A percentile compares a stretch with the other conserved stretches of the same genome.
Conservation (phyloP, 768 basidiomycete genomes). For the Piloderma croceum region DNA sequence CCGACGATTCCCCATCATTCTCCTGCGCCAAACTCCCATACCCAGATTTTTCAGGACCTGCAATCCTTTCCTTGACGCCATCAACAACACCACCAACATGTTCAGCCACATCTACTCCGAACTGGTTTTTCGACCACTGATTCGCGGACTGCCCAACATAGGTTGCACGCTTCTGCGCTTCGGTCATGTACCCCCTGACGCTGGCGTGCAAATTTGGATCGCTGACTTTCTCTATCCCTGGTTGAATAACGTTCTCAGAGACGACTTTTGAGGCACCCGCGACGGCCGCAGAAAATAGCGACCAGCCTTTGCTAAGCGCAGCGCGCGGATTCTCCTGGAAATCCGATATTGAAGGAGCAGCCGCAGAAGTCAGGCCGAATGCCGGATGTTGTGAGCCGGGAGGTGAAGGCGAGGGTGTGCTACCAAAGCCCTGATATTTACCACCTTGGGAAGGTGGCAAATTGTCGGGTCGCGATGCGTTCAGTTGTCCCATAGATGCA, state of each 20-base stretch:
- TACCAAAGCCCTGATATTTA: slow-evolving; percentile 90
- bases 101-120: slow-evolving; percentile 83
- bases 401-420: slow-evolving; percentile 63
- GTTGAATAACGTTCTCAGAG: slow-evolving; percentile 85
- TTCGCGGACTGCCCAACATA: slow-evolving; percentile 61
- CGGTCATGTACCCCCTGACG: slow-evolving; percentile 65
- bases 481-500: slow-evolving; percentile 73
- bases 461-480: slow-evolving; percentile 69
- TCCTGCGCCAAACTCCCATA: slow-evolving; percentile 43
- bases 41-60: slow-evolving; percentile 50
- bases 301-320: slow-evolving; percentile 93
- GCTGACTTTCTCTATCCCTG: slow-evolving; percentile 72
- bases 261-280: slow-evolving; percentile 74
- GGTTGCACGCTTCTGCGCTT: slow-evolving; percentile 61
- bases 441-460: slow-evolving; percentile 93
- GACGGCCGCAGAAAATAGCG: slow-evolving; percentile 84
- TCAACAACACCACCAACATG: slow-evolving; percentile 67
- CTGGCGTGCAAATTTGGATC: slow-evolving; percentile 78
- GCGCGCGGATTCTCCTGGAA: slow-evolving; percentile 82
- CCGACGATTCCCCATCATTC: slow-evolving; percentile 52
- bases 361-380: slow-evolving; percentile 67
- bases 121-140: slow-evolving; percentile 68
- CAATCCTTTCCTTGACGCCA: slow-evolving; percentile 52
- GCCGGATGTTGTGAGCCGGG: slow-evolving; percentile 55
- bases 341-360: slow-evolving; percentile 73